Base-by-base conservation (phyloP, 129 eudicot genomes). In the Deinandra increscens region DNA sequence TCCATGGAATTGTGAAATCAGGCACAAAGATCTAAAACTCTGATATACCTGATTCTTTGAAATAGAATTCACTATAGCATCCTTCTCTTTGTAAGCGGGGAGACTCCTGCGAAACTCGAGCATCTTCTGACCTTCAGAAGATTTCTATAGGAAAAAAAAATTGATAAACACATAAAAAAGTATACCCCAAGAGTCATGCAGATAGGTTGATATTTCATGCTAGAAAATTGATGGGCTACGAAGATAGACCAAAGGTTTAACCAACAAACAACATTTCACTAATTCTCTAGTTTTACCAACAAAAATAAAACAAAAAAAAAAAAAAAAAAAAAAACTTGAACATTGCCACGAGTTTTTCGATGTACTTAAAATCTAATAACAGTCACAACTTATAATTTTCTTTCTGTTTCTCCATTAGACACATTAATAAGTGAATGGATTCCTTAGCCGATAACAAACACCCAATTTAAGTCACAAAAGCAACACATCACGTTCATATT, bases 61-160 rank as follows among this genome's bases (percentile, higher is more conserved):
- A 46, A 91, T 87, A 62, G 87, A 80, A 81, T 68, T 79, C 75
- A 91, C 54, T 71, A 91, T 77, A 61, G 85, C 86, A 69, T 87
- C 95, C 79, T 84, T 91, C 78, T 85, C 95, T 72, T 83, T 91
- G 49, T 83, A 87, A 39, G 86, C 91, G 77, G 97, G 97, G 45
- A 91, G 95, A 62, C 72, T 84, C 70, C 77, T 85, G 36, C 97
- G 95, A 56, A 81, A 83, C 68, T 81, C 82, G 66, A 85, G 77
- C 84, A 91, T 87, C 80, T 79, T 81, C 78, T 66, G 79, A 9
- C 97, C 97, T 71, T 83, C 95, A 76, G 85, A 64, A 68, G 91
- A 85, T 67, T 75, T 84, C 97, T 91, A 67, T 15, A n/a, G n/a
- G n/a, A n/a, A n/a, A n/a, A n/a, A n/a, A n/a, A n/a, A n/a, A n/a